A percentile compares a stretch with the other conserved stretches of the same genome.
Evolutionary conservation across 495 filamentous ascomycete species (phyloP).

Genomic region (Jackrogersella multiformis): DNA sequence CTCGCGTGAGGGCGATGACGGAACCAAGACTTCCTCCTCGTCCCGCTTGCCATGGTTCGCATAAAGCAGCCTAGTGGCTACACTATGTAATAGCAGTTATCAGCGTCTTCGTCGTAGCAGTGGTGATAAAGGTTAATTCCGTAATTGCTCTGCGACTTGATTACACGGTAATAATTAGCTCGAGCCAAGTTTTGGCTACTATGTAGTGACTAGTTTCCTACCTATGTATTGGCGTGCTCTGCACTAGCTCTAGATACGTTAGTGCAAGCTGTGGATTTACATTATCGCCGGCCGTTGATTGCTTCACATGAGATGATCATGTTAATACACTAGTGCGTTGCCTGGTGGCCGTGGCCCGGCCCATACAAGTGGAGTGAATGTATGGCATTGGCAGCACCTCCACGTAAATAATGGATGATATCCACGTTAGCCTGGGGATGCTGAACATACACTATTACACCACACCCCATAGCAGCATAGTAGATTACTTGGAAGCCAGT

Average conservation of each 20-base stretch:
- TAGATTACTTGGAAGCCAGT: background rate
- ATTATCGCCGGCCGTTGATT: background rate
- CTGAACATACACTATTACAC: too few relatives aligned
- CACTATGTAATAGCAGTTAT: too few relatives aligned
- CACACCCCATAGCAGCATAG: background rate
- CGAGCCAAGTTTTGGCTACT: too few relatives aligned
- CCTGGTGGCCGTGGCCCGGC: background rate
- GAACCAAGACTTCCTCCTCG: background rate
- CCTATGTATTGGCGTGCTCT: background rate
- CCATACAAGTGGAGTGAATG: slow-evolving; percentile 6
- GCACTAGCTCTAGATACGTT: background rate
- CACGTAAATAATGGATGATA: slow-evolving; percentile 9
- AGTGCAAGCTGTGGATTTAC: background rate
- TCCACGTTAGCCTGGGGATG: slow-evolving; percentile 6
- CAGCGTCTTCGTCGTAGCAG: background rate
- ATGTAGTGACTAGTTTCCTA: too few relatives aligned
- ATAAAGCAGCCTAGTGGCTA: background rate
- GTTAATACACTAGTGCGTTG: background rate
- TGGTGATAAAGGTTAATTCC: background rate
- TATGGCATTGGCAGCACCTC: background rate
- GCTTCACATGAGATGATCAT: background rate
- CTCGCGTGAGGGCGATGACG: background rate
- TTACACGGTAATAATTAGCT: background rate
- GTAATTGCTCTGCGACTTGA: background rate
- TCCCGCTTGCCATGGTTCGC: background rate